These are phyloP conservation scores for Globisporangium viniferum DNA, from an alignment of 352 stramenopile genomes.

Conservation along the genomic window DNA sequence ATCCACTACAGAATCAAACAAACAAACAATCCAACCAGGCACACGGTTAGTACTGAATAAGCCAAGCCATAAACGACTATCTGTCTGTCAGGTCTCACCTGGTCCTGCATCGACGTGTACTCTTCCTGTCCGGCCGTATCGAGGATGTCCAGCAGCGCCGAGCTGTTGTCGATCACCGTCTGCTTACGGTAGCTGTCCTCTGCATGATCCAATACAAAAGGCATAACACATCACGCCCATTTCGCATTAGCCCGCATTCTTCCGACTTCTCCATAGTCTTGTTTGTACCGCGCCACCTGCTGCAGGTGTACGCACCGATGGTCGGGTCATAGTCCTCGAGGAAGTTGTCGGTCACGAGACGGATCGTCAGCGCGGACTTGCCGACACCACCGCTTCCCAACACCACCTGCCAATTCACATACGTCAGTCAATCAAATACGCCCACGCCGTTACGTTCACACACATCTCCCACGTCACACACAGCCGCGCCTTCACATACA, in stretches of 20 bases:
- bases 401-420: conserved; percentile 51
- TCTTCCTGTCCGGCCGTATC: conserved; percentile 92
- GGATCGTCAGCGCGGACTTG: conserved; percentile 91
- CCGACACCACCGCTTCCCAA: conserved; percentile 88
- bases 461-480: neutral
- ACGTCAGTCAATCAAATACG: neutral
- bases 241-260: neutral
- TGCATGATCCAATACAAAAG: conserved; percentile 16
- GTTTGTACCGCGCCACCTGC: no score
- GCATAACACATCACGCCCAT: neutral
- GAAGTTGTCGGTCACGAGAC: conserved; percentile 91
- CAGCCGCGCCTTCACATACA: no score
- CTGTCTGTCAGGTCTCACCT: conserved; percentile 31
- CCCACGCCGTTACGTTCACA: neutral
- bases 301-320: conserved; percentile 38
- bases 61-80: neutral
- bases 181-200: conserved; percentile 93
- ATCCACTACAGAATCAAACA: conserved; percentile 74
- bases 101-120: conserved; percentile 91
- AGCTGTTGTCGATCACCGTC: conserved; percentile 80
- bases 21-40: neutral
- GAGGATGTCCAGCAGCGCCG: conserved; percentile 86
- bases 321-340: conserved; percentile 93
- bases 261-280: no score
- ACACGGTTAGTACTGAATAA: neutral